A percentile compares a stretch with the other conserved stretches of the same genome.
Evolutionary conservation across 805 yeast genomes (phyloP).

Genomic region (Candida mattraensis): DNA sequence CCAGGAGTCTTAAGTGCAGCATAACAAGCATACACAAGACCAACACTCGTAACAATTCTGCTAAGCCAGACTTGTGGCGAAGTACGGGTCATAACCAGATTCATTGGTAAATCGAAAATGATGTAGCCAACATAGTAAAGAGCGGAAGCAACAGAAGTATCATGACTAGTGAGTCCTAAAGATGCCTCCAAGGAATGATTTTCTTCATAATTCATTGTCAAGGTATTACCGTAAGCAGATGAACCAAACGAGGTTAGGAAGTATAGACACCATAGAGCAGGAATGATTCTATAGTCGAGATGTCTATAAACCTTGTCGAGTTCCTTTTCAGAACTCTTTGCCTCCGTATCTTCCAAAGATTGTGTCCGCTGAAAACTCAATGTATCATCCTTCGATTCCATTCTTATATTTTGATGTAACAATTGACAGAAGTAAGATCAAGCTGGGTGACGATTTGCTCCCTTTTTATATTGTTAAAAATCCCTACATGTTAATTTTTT

Average conservation of each 20-base stretch:
- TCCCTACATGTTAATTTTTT: constrained; percentile 4
- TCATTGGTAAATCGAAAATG: constrained; percentile 86
- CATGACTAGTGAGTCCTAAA: constrained; percentile 51
- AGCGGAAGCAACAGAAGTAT: constrained; percentile 74
- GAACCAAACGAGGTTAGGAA: constrained; percentile 78
- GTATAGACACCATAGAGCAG: constrained; percentile 79
- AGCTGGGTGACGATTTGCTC: not conserved
- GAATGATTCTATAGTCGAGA: constrained; percentile 70
- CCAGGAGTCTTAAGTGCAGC: constrained; percentile 52
- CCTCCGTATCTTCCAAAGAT: not conserved
- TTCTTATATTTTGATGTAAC: too few species aligned
- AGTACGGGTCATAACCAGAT: constrained; percentile 75
- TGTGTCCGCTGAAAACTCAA: too few species aligned
- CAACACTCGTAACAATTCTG: constrained; percentile 74
- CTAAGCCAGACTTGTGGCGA: constrained; percentile 86
- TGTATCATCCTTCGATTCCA: constrained; percentile 3
- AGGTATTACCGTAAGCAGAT: constrained; percentile 72
- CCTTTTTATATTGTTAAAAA: constrained; percentile 1
- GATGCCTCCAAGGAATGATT: constrained; percentile 62
- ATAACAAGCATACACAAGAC: constrained; percentile 75
- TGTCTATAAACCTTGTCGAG: constrained; percentile 58
- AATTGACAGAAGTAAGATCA: not conserved
- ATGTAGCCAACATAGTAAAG: constrained; percentile 81
- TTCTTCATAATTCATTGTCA: constrained; percentile 68
- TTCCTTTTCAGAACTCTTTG: constrained; percentile 29